Evolutionary conservation across 257 asterid species (phyloP).

Genomic region (Avicennia marina): DNA sequence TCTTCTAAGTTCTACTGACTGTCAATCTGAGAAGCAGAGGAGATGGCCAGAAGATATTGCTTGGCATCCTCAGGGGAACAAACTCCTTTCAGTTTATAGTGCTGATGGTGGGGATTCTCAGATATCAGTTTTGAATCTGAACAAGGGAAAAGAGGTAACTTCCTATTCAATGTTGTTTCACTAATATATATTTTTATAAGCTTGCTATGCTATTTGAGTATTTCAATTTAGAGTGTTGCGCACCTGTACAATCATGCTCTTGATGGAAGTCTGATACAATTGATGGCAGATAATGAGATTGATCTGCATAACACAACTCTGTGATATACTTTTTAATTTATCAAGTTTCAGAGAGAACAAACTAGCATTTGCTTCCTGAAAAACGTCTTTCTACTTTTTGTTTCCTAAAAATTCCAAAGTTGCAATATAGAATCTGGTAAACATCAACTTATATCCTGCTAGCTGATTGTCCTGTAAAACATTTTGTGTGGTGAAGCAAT

Average conservation of each 20-base stretch:
- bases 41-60: slow-evolving; percentile 98
- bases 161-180: not conserved
- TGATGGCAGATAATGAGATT: not conserved
- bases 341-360: not conserved
- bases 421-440: not conserved
- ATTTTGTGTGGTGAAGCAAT: no score
- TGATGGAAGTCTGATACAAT: not conserved
- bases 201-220: not conserved
- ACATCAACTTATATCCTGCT: not conserved
- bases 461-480: not conserved
- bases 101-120: slow-evolving; percentile 87
- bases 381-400: not conserved
- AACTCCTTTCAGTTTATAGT: slow-evolving; percentile 66
- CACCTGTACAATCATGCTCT: not conserved
- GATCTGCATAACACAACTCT: not conserved
- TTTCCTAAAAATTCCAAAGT: not conserved
- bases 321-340: not conserved
- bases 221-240: not conserved
- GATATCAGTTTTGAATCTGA: slow-evolving; percentile 62
- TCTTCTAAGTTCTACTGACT: slow-evolving; percentile 58
- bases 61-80: slow-evolving; percentile 89
- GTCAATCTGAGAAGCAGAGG: slow-evolving; percentile 65
- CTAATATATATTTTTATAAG: not conserved
- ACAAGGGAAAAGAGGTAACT: slow-evolving; percentile 59
- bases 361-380: not conserved